phyloP scores from a whole-genome alignment of 2,329 filamentous ascomycete species.

The Macroventuria anomochaeta region DNA sequence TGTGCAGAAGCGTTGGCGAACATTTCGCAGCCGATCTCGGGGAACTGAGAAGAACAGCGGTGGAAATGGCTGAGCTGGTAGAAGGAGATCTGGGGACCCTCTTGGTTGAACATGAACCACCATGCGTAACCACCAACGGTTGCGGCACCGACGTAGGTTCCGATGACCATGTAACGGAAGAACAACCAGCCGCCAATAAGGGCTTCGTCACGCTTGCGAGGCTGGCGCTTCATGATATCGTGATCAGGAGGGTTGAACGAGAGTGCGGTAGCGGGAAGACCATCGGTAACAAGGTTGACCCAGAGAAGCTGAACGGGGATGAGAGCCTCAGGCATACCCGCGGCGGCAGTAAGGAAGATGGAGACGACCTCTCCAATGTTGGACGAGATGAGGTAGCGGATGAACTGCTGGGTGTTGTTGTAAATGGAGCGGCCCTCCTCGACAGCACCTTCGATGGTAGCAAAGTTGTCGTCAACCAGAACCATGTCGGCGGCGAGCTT shows the following conservation, averaged over 20 bases:
- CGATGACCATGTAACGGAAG: slow-evolving; percentile 96
- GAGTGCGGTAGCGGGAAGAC: slow-evolving; percentile 91
- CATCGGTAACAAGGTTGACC: slow-evolving; percentile 98
- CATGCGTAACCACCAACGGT: slow-evolving; percentile 98
- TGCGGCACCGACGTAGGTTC: slow-evolving; percentile 90
- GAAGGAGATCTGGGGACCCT: slow-evolving; percentile 90
- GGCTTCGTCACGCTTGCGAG: slow-evolving; percentile 88
- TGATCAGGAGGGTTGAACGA: slow-evolving; percentile 99
- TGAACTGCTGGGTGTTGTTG: slow-evolving; percentile 99
- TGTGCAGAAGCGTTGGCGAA: slow-evolving; percentile 86
- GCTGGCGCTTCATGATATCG: slow-evolving; percentile 93
- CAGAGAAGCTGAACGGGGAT: slow-evolving; percentile 97
- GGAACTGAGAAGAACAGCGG: slow-evolving; percentile 83
- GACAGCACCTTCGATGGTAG: slow-evolving; percentile 93
- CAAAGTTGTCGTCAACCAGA: slow-evolving; percentile 97
- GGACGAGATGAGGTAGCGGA: slow-evolving; percentile 97
- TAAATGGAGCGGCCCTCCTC: slow-evolving; percentile 98
- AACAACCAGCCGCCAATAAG: slow-evolving; percentile 96
- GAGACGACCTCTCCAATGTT: slow-evolving; percentile 99
- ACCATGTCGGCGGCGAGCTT: slow-evolving; percentile 99
- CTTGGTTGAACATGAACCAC: slow-evolving; percentile 98
- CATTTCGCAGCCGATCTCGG: slow-evolving; percentile 90
- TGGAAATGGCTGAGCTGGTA: slow-evolving; percentile 92
- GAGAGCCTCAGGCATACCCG: slow-evolving; percentile 96
- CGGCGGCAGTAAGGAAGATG: slow-evolving; percentile 94